These are phyloP conservation scores for Capsicum pubescens DNA, from an alignment of 257 asterid genomes.

Conservation along the genomic window DNA sequence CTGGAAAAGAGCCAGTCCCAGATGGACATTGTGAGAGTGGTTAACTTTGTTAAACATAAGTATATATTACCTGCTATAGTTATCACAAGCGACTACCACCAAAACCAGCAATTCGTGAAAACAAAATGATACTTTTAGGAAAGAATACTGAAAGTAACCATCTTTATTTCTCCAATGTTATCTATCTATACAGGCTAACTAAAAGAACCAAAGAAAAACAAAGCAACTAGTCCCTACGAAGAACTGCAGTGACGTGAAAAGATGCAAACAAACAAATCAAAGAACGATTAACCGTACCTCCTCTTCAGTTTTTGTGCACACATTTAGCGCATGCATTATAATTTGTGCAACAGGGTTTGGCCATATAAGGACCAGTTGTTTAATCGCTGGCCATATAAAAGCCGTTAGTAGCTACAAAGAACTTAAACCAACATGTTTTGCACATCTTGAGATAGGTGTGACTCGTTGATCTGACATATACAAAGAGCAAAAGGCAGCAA, in stretches of 20 bases:
- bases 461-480: background rate
- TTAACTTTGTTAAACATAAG: background rate
- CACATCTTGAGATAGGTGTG: background rate
- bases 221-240: background rate
- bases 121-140: background rate
- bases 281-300: background rate
- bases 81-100: background rate
- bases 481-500: background rate
- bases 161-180: background rate
- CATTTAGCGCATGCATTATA: background rate
- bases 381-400: background rate
- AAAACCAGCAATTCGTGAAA: conserved; percentile 3
- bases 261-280: background rate
- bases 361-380: background rate
- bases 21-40: conserved; percentile 14
- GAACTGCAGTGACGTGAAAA: background rate
- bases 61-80: background rate
- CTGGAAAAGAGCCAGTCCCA: conserved; percentile 43
- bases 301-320: background rate
- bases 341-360: background rate
- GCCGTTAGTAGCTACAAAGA: background rate
- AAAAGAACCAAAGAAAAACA: conserved; percentile 7
- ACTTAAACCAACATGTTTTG: conserved; percentile 6
- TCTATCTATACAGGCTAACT: background rate
- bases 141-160: background rate